phyloP scores from a whole-genome alignment of 352 stramenopile genomes.

The Phytopythium montanum region DNA sequence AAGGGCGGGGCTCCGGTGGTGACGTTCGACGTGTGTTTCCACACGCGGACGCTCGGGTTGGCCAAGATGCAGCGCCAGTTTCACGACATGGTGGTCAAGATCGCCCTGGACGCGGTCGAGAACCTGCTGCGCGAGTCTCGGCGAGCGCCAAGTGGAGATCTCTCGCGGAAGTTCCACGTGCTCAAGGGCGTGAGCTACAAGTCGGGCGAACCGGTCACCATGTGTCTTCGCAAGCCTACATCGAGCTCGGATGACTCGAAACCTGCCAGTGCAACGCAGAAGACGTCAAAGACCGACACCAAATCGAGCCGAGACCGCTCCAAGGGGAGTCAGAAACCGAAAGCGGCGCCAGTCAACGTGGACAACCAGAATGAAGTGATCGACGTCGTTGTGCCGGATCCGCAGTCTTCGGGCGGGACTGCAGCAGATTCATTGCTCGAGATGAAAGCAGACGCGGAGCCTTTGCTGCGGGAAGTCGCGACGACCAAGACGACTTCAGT shows the following conservation, averaged over 20 bases:
- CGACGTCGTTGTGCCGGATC: conserved; percentile 1
- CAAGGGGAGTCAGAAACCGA: neutral
- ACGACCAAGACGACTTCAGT: conserved; percentile 11
- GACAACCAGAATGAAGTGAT: conserved; percentile 15
- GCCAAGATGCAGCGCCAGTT: conserved; percentile 58
- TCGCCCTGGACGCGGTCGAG: conserved; percentile 84
- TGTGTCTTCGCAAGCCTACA: conserved; percentile 49
- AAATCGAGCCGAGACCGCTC: neutral
- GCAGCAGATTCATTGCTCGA: conserved; percentile 9
- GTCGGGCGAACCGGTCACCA: conserved; percentile 66
- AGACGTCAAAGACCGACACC: neutral
- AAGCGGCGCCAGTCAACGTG: conserved; percentile 4
- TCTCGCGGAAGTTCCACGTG: conserved; percentile 67
- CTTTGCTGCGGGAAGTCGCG: conserved; percentile 20
- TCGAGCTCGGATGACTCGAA: conserved; percentile 10
- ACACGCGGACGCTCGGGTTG: conserved; percentile 80
- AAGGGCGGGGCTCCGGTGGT: conserved; percentile 60
- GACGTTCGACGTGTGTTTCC: conserved; percentile 93
- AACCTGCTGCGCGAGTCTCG: conserved; percentile 40
- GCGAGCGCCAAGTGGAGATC: conserved; percentile 10
- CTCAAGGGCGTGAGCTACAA: conserved; percentile 88
- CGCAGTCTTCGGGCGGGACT: neutral
- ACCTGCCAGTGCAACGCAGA: neutral
- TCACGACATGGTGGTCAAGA: conserved; percentile 84
- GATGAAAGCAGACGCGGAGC: conserved; percentile 10